Percentiles rank a stretch among this genome's conserved stretches.
These are phyloP conservation scores for Ceratocystis ficicola DNA, from an alignment of 2,329 filamentous ascomycete species.

Conservation along the genomic window DNA sequence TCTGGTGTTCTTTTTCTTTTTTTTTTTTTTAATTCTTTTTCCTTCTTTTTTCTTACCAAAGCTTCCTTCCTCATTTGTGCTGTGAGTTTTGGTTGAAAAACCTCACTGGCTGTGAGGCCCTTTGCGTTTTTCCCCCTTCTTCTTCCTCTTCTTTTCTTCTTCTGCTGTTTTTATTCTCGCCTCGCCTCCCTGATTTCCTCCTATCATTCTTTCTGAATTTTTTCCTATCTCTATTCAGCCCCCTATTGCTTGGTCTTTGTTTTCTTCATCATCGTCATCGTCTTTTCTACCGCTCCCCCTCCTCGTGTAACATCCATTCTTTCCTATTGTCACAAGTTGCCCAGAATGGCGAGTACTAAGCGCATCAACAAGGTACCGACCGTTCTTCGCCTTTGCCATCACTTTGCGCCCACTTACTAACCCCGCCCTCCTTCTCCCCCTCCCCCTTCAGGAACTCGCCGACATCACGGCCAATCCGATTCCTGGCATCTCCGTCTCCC, in stretches of 20 bases:
- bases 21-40: too few species aligned
- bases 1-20: not conserved
- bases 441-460: slow-evolving; percentile 37
- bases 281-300: too few species aligned
- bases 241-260: too few species aligned
- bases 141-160: not conserved
- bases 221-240: too few species aligned
- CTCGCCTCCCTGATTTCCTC: too few species aligned
- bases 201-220: not conserved
- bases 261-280: too few species aligned
- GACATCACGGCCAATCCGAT: slow-evolving; percentile 40
- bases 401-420: slow-evolving; percentile 24
- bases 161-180: not conserved
- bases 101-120: not conserved
- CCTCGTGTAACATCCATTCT: not conserved
- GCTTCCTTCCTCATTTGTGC: slow-evolving; percentile 5
- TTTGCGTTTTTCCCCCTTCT: not conserved
- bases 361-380: slow-evolving; percentile 35
- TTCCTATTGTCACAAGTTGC: not conserved
- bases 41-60: not conserved
- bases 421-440: not conserved
- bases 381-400: not conserved
- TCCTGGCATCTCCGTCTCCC: slow-evolving; percentile 36
- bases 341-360: slow-evolving; percentile 33
- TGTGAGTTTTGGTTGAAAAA: not conserved